phyloP scores from a whole-genome alignment of 768 basidiomycete species.

The Xerocomellus dryophilus region DNA sequence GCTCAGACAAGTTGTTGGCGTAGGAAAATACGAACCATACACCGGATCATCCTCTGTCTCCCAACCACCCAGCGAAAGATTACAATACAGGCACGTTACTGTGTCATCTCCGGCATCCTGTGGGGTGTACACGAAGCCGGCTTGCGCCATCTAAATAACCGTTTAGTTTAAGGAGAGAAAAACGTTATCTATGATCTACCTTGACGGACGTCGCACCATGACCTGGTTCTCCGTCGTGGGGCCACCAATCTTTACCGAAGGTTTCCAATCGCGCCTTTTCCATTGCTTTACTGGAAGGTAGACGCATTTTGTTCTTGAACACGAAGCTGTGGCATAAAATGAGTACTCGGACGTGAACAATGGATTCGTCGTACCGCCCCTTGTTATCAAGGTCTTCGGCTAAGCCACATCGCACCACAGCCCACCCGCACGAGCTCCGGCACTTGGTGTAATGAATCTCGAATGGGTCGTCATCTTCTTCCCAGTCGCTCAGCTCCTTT shows the following conservation, averaged over 20 bases:
- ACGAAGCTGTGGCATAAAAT: conserved; percentile 44
- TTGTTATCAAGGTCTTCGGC: conserved; percentile 52
- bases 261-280: conserved; percentile 71
- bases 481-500: conserved; percentile 84
- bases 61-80: conserved; percentile 80
- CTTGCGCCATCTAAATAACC: conserved; percentile 65
- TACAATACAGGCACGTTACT: conserved; percentile 84
- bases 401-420: conserved; percentile 70
- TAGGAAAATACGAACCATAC: conserved; percentile 44
- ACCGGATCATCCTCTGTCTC: conserved; percentile 81
- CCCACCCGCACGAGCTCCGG: conserved; percentile 72
- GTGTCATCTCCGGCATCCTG: conserved; percentile 68
- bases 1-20: conserved; percentile 4
- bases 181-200: conserved; percentile 35
- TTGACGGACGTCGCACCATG: conserved; percentile 73
- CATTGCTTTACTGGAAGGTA: conserved; percentile 67
- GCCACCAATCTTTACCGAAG: conserved; percentile 74
- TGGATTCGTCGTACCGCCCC: conserved; percentile 46
- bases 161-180: not conserved
- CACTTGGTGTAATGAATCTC: conserved; percentile 77
- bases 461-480: conserved; percentile 79
- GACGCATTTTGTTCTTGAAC: conserved; percentile 54
- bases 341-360: not conserved
- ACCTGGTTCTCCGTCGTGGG: conserved; percentile 57
- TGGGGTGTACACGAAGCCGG: conserved; percentile 83